Percentiles rank a stretch among this genome's conserved stretches.
Conservation (phyloP, 2,329 filamentous ascomycete genomes). For the Phialophora chinensis region DNA sequence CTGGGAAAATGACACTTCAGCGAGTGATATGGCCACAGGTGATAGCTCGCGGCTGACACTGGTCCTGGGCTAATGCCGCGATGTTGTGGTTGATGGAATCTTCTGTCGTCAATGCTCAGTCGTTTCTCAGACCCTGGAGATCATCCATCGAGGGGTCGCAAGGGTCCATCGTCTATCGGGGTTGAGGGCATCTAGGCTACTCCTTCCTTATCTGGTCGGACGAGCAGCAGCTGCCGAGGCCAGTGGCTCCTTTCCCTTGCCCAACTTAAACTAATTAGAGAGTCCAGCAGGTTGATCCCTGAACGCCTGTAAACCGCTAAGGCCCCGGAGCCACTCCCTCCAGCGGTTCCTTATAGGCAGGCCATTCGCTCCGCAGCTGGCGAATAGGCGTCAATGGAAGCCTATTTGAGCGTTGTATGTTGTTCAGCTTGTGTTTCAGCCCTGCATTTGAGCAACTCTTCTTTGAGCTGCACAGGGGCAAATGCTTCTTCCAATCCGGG, state of each 20-base stretch:
- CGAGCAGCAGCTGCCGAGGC: background rate
- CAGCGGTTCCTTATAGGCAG: background rate
- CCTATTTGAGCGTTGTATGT: background rate
- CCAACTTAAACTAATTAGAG: background rate
- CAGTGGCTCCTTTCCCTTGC: background rate
- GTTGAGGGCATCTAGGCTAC: background rate
- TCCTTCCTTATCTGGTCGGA: background rate
- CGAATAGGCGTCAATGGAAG: conserved; percentile 5
- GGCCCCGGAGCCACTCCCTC: background rate
- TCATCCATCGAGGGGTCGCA: background rate
- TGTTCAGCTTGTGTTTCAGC: conserved; percentile 20
- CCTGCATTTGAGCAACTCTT: conserved; percentile 7
- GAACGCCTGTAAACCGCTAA: conserved; percentile 1
- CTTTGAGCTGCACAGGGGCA: conserved; percentile 20
- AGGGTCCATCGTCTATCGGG: background rate
- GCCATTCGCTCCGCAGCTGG: background rate
- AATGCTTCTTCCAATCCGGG: background rate
- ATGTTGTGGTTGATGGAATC: background rate
- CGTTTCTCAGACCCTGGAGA: background rate
- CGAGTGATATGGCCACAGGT: background rate
- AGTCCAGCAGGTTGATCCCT: conserved; percentile 10
- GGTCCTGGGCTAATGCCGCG: background rate
- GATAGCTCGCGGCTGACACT: background rate
- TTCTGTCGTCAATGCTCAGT: background rate
- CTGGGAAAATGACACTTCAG: background rate